A percentile compares a stretch with the other conserved stretches of the same genome.
phyloP scores from a whole-genome alignment of 1,284 basidiomycete genomes.

The Ustilago lituana region DNA sequence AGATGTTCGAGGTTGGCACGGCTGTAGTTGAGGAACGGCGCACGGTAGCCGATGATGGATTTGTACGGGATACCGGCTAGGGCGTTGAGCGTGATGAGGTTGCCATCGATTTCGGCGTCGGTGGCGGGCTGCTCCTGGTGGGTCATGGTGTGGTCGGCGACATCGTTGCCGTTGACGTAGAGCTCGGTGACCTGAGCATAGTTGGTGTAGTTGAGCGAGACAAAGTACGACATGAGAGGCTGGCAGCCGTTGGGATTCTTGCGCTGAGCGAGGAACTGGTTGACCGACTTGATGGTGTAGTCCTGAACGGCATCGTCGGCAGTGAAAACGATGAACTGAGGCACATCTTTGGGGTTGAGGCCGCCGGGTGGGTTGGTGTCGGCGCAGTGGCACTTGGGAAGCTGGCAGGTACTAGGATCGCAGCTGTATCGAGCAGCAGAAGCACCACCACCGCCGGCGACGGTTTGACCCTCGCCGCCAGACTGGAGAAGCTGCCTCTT shows the following conservation, averaged over 20 bases:
- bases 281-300: slow-evolving; percentile 77
- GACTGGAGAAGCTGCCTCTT: slow-evolving; percentile 32
- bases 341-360: slow-evolving; percentile 51
- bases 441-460: slow-evolving; percentile 43
- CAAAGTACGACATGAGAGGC: slow-evolving; percentile 69
- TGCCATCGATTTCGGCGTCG: slow-evolving; percentile 75
- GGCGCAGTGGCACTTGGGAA: slow-evolving; percentile 60
- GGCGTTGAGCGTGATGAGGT: slow-evolving; percentile 81
- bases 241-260: slow-evolving; percentile 84
- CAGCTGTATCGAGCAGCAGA: slow-evolving; percentile 59
- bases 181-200: slow-evolving; percentile 81
- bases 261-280: slow-evolving; percentile 79
- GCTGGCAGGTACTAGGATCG: slow-evolving; percentile 52
- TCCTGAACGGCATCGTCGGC: slow-evolving; percentile 74
- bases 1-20: slow-evolving; percentile 74
- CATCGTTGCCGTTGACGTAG: slow-evolving; percentile 84
- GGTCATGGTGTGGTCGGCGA: slow-evolving; percentile 89
- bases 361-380: slow-evolving; percentile 60
- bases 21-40: slow-evolving; percentile 79
- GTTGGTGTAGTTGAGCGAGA: slow-evolving; percentile 76
- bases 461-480: slow-evolving; percentile 48
- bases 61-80: slow-evolving; percentile 79
- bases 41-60: slow-evolving; percentile 79
- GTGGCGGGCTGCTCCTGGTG: slow-evolving; percentile 75
- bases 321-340: slow-evolving; percentile 61